phyloP scores from a whole-genome alignment of 257 asterid genomes.

The Fraxinus anomala region DNA sequence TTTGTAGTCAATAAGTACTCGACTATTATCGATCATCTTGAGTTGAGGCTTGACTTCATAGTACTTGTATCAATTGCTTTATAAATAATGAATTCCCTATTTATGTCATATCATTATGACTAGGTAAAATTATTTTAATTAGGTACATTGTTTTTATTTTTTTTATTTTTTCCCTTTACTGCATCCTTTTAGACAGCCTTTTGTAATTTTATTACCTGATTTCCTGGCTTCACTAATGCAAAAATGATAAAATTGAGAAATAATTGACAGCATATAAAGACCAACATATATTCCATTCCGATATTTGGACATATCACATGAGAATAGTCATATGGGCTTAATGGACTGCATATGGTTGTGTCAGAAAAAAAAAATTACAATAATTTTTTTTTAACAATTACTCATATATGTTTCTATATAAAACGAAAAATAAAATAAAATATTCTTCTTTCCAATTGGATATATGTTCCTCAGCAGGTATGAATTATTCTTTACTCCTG shows the following conservation, averaged over 20 bases:
- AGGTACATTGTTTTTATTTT: too few species aligned
- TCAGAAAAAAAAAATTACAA: neutral
- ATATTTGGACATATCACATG: neutral
- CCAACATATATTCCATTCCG: neutral
- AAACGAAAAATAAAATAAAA: too few species aligned
- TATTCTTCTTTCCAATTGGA: neutral
- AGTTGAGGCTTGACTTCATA: neutral
- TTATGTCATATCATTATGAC: neutral
- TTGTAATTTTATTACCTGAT: neutral
- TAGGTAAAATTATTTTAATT: too few species aligned
- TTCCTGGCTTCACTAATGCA: neutral
- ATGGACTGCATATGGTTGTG: neutral
- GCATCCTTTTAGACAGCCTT: neutral
- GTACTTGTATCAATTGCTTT: too few species aligned
- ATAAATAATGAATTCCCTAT: neutral
- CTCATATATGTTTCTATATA: too few species aligned
- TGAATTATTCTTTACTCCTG: too few species aligned
- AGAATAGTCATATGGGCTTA: neutral
- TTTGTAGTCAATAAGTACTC: too few species aligned
- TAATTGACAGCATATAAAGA: neutral
- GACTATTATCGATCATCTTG: too few species aligned
- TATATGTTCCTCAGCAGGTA: neutral
- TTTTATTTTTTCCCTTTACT: too few species aligned
- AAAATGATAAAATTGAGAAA: neutral
- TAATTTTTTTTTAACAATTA: too few species aligned